Conservation (phyloP, 768 basidiomycete genomes). For the Inosperma sp. region DNA sequence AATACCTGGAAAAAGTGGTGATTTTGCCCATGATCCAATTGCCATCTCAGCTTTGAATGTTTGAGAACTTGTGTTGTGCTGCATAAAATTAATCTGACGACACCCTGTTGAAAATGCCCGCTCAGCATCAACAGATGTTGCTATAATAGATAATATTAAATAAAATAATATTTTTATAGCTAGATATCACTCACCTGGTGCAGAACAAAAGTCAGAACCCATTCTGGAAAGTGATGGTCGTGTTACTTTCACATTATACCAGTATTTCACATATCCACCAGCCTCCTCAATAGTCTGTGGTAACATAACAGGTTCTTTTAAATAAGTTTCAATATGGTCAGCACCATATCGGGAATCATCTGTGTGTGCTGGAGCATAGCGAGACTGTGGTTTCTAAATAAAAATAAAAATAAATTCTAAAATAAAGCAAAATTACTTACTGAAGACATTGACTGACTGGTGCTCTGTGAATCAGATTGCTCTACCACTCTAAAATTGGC, state of each 20-base stretch:
- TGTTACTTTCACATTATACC: constrained; percentile 5
- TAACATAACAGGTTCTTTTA: constrained; percentile 15
- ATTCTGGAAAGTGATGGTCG: constrained; percentile 19
- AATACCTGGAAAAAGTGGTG: constrained; percentile 24
- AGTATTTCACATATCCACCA: constrained; percentile 21
- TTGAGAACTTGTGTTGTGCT: constrained; percentile 31
- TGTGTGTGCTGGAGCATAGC: constrained; percentile 1
- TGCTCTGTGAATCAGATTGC: not conserved
- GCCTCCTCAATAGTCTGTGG: constrained; percentile 4
- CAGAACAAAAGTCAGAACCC: constrained; percentile 25
- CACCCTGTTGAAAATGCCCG: constrained; percentile 31
- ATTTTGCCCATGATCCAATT: constrained; percentile 27
- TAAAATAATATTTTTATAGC: not conserved
- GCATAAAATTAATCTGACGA: constrained; percentile 30
- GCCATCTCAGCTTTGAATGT: constrained; percentile 32
- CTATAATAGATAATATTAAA: constrained; percentile 3
- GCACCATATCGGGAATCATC: not conserved
- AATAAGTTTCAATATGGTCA: constrained; percentile 21
- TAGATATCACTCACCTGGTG: constrained; percentile 20
- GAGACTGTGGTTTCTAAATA: not conserved
- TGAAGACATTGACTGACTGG: not conserved
- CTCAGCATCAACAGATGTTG: constrained; percentile 35
- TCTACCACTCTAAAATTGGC: not conserved
- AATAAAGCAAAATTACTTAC: not conserved
- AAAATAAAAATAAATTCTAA: not conserved